phyloP scores from a whole-genome alignment of 805 yeast species.

The Torulaspora indica region DNA sequence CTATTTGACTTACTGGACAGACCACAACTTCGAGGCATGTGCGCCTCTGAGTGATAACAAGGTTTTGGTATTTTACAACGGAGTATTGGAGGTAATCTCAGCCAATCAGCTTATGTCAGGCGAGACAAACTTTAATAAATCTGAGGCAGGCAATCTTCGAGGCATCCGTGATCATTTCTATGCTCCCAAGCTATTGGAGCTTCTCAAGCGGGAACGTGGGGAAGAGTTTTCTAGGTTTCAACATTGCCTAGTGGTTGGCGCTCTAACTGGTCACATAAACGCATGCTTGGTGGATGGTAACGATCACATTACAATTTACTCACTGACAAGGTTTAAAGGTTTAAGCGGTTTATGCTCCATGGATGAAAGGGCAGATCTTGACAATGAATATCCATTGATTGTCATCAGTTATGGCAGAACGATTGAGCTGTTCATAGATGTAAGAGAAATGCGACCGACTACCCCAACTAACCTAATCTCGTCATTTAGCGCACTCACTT shows the following conservation, averaged over 20 bases:
- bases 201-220: constrained; percentile 11
- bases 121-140: constrained; percentile 18
- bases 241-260: constrained; percentile 23
- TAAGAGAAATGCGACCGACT: constrained; percentile 10
- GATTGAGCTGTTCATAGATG: constrained; percentile 15
- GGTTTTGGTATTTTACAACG: constrained; percentile 16
- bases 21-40: constrained; percentile 17
- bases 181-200: constrained; percentile 21
- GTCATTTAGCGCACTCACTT: constrained; percentile 13
- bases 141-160: constrained; percentile 12
- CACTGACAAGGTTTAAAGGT: constrained; percentile 32
- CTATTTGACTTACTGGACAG: constrained; percentile 24
- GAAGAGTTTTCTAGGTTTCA: constrained; percentile 8
- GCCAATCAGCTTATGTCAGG: constrained; percentile 34
- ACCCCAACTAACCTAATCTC: constrained; percentile 9
- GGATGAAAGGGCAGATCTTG: constrained; percentile 1
- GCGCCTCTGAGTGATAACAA: constrained; percentile 22
- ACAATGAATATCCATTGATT: constrained; percentile 13
- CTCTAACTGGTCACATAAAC: constrained; percentile 27
- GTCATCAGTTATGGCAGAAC: constrained; percentile 26
- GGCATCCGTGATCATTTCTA: constrained; percentile 22
- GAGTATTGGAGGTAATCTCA: constrained; percentile 18
- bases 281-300: constrained; percentile 17
- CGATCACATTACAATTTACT: constrained; percentile 15
- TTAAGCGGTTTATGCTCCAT: constrained; percentile 19